These are phyloP conservation scores for Pythium dissimile DNA, from an alignment of 352 stramenopile species.

Conservation along the genomic window DNA sequence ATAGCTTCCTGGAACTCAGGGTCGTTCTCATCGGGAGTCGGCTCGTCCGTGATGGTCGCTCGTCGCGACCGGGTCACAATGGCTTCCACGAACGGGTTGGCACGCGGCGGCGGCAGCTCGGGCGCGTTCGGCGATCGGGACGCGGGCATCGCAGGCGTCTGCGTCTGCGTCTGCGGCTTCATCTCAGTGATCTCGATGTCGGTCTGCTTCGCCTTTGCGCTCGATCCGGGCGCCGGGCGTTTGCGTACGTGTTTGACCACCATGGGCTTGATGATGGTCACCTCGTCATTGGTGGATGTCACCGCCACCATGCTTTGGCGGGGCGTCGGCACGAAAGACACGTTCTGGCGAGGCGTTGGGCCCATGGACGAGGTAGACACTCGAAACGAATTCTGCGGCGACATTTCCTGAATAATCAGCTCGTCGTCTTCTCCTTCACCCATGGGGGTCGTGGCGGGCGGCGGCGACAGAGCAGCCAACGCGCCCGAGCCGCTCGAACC, in stretches of 20 bases:
- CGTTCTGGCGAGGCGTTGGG: constrained; percentile 11
- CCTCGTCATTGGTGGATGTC: constrained; percentile 16
- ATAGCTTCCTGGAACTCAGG: constrained; percentile 19
- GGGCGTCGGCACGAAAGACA: constrained; percentile 9
- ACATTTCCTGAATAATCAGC: constrained; percentile 44
- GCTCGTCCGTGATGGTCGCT: constrained; percentile 22
- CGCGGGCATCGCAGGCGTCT: neutral
- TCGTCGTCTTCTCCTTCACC: neutral
- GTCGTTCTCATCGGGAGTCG: neutral
- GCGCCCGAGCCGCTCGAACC: neutral
- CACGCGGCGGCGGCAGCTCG: constrained; percentile 5
- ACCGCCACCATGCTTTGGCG: constrained; percentile 20
- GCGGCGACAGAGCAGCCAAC: neutral
- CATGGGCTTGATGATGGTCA: constrained; percentile 17
- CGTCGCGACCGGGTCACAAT: constrained; percentile 22
- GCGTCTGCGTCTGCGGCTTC: neutral
- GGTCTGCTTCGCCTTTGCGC: neutral
- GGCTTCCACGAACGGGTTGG: constrained; percentile 12
- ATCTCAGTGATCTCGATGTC: constrained; percentile 7
- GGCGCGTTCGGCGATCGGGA: neutral
- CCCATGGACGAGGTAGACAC: constrained; percentile 5
- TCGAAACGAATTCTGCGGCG: constrained; percentile 26
- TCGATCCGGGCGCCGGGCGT: constrained; percentile 1
- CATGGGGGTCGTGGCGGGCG: neutral
- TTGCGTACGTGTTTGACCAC: constrained; percentile 19